Percentiles rank a stretch among this genome's conserved stretches.
Conservation (phyloP, 1,284 basidiomycete genomes). For the Ustilago cynodontis region DNA sequence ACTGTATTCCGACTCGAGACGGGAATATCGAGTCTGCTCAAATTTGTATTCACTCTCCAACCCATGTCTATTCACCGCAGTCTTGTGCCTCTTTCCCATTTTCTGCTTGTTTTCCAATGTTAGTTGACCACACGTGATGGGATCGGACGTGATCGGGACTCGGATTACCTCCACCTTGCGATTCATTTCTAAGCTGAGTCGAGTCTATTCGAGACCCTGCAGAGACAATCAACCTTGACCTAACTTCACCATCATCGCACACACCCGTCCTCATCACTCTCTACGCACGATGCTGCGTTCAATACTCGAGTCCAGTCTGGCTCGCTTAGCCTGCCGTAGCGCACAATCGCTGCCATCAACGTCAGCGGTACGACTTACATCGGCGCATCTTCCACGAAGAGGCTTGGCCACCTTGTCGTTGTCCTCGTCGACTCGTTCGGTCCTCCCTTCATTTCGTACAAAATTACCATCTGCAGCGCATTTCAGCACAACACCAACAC, state of each 20-base stretch:
- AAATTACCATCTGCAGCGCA: background rate
- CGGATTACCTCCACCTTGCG: constrained; percentile 21
- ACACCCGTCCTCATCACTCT: background rate
- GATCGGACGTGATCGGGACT: constrained; percentile 8
- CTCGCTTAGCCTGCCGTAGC: constrained; percentile 7
- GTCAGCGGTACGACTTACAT: constrained; percentile 9
- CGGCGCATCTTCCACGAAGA: constrained; percentile 5
- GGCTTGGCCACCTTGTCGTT: constrained; percentile 8
- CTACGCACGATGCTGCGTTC: constrained; percentile 17
- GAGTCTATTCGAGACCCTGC: constrained; percentile 15
- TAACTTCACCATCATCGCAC: constrained; percentile 7
- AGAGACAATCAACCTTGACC: background rate
- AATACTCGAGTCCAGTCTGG: constrained; percentile 12
- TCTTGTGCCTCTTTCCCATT: background rate
- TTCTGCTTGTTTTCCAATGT: constrained; percentile 2
- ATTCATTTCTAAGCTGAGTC: constrained; percentile 6
- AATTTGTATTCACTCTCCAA: constrained; percentile 10
- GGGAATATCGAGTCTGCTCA: background rate
- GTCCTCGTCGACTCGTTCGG: constrained; percentile 2
- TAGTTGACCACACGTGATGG: constrained; percentile 9
- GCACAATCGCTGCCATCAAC: constrained; percentile 13
- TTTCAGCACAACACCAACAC: constrained; percentile 5
- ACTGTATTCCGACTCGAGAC: background rate
- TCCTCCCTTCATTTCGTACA: background rate
- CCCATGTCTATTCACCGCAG: constrained; percentile 23